A percentile compares a stretch with the other conserved stretches of the same genome.
Conservation (phyloP, 139 green algal species). For the Yamagishiella unicocca region DNA sequence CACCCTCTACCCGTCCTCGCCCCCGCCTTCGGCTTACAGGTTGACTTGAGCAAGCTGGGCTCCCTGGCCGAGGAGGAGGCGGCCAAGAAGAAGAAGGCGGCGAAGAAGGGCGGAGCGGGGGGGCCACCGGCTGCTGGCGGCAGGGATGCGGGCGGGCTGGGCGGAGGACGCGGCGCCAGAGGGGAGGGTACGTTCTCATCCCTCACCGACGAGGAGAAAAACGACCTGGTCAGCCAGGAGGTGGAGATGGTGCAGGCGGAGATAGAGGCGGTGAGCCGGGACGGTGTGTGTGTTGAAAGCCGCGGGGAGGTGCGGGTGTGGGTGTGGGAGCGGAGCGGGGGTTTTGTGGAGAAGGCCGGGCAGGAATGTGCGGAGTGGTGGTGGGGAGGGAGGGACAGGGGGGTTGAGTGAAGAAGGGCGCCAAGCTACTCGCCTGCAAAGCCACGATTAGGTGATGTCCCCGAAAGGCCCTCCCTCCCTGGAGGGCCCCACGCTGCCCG, state of each 20-base stretch:
- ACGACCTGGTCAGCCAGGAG: constrained; percentile 74
- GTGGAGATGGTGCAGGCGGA: constrained; percentile 75
- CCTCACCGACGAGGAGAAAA: constrained; percentile 79
- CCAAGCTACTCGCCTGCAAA: no score
- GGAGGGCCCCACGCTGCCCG: no score
- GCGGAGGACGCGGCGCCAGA: constrained; percentile 51
- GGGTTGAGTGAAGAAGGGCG: background rate
- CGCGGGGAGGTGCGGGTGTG: background rate
- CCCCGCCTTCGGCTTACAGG: background rate
- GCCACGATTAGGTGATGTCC: no score
- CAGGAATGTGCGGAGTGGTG: background rate
- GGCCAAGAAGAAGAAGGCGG: constrained; percentile 59
- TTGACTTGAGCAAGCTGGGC: constrained; percentile 42
- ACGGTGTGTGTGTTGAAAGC: background rate
- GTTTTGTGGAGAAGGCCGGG: background rate
- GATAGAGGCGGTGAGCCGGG: constrained; percentile 55
- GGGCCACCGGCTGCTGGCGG: constrained; percentile 52
- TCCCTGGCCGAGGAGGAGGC: constrained; percentile 24
- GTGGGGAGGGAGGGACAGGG: background rate
- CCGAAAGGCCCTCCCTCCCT: no score
- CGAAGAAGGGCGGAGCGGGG: constrained; percentile 57
- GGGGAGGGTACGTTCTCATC: constrained; percentile 39
- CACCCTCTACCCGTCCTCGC: background rate
- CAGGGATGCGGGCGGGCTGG: background rate
- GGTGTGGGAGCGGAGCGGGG: background rate